Evolutionary conservation across 352 stramenopile genomes (phyloP), one percentile per base, ranked within the genome.

Genomic region (Phytopythium montanum): DNA sequence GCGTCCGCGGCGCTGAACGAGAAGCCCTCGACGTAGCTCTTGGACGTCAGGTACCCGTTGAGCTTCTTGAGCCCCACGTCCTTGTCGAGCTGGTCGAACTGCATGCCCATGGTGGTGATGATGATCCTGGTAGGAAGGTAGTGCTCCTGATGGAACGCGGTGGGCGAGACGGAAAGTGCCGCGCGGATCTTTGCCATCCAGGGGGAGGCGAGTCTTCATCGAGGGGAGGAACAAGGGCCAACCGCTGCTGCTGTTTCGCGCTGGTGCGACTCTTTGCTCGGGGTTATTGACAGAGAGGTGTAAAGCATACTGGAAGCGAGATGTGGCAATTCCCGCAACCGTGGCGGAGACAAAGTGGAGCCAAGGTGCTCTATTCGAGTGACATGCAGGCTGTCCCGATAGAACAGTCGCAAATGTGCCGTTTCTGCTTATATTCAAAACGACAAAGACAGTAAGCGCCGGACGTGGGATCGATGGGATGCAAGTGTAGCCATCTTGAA

Each of bases 11-110:
- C 66, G 51, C 76, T 85, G 60, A 92, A 91, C 42, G 78, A 68
- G 70, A 70, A 94, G 53, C 83, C 87, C 51, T 89, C 79, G 34
- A 95, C 72, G 73, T 95, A 95, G 54, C 75, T 90, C 54, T 79
- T 79, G 63, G 73, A 73, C 29, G 71, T 85, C 42, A 95, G 81
- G 76, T 89, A 95, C 62, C 82, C 79, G 64, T 90, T 90, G 2
- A 90, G 77, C 71, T 90, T 90, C 71, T 87, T 87, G 42, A 90
- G 64, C 65, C 79, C 81, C 19, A 70, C 64, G 59, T 80, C 72
- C 56, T 74, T 71, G 72, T 86, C 62, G 49, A 90, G 58, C 65
- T 84, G 76, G 61, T 82, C 73, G 64, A 90, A 85, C n/a, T 69
- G 66, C 55, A 87, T 72, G 65, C 64, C 71, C 75, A 85, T 85